Conservation (phyloP, 2,329 filamentous ascomycete species). For the Diplodia sapinea region DNA sequence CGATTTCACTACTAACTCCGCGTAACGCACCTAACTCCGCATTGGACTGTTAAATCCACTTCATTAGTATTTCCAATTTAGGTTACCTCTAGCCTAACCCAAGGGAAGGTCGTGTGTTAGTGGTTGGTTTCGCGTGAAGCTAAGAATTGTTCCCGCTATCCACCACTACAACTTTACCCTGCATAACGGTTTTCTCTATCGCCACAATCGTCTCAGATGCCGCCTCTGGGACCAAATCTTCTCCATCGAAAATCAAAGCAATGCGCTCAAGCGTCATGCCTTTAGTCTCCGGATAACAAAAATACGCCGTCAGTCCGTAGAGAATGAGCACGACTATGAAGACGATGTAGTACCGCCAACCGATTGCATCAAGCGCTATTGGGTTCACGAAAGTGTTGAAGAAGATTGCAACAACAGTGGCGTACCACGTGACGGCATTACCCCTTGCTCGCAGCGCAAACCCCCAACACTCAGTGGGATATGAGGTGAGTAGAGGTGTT, state of each 20-base stretch:
- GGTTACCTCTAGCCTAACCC: background rate
- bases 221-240: constrained; percentile 37
- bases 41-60: background rate
- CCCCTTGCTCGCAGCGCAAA: constrained; percentile 55
- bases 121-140: no score
- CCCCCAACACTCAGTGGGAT: constrained; percentile 54
- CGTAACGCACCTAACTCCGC: background rate
- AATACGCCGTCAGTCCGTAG: constrained; percentile 35
- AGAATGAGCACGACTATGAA: constrained; percentile 18
- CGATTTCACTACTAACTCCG: background rate
- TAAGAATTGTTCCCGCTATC: background rate
- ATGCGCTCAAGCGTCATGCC: constrained; percentile 38
- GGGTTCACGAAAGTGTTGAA: constrained; percentile 53
- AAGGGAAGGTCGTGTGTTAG: background rate
- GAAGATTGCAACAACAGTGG: constrained; percentile 54
- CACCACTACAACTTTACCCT: background rate
- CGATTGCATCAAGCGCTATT: constrained; percentile 47
- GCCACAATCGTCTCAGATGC: constrained; percentile 34
- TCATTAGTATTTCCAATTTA: background rate
- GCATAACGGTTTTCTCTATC: background rate
- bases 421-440: constrained; percentile 53
- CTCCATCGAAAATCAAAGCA: constrained; percentile 38
- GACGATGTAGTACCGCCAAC: constrained; percentile 54
- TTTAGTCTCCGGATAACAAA: constrained; percentile 41
- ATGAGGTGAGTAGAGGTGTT: constrained; percentile 50